These are phyloP conservation scores for Dicorynia guianensis DNA, from an alignment of 306 rosid species.

Conservation along the genomic window DNA sequence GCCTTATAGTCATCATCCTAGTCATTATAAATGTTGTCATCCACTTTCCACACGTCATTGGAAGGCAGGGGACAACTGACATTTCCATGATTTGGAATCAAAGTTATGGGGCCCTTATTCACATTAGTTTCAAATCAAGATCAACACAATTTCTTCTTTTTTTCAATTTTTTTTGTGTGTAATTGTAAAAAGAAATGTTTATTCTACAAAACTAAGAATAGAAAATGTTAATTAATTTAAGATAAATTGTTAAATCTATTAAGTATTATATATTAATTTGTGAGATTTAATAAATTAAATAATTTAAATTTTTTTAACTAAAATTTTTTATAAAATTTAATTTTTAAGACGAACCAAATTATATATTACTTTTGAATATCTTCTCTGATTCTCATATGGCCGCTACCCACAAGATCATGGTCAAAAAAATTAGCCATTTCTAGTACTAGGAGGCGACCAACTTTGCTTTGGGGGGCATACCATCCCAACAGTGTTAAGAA, in stretches of 20 bases:
- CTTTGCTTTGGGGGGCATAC: conserved; percentile 14
- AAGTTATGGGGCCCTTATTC: conserved; percentile 38
- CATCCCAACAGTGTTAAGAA: background rate
- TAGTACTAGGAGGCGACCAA: conserved; percentile 24
- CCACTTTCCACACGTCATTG: conserved; percentile 42
- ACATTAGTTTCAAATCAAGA: conserved; percentile 18
- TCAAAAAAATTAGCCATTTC: conserved; percentile 3
- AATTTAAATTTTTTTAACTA: too few relatives aligned
- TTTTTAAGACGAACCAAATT: too few relatives aligned
- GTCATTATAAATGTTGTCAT: conserved; percentile 30
- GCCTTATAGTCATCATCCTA: background rate
- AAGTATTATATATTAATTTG: too few relatives aligned
- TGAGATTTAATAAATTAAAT: too few relatives aligned
- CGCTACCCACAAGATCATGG: conserved; percentile 4
- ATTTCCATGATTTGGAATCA: conserved; percentile 42
- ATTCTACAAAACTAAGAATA: too few relatives aligned
- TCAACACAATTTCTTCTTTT: background rate
- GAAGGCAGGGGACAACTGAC: conserved; percentile 11
- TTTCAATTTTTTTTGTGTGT: too few relatives aligned
- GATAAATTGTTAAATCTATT: too few relatives aligned
- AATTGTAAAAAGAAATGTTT: too few relatives aligned
- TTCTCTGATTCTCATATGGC: conserved; percentile 30
- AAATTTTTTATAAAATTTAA: too few relatives aligned
- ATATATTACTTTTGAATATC: conserved; percentile 6
- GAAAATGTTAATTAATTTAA: too few relatives aligned